Evolutionary conservation across 129 eudicot species (phyloP).

Genomic region (Flaveria brownii): DNA sequence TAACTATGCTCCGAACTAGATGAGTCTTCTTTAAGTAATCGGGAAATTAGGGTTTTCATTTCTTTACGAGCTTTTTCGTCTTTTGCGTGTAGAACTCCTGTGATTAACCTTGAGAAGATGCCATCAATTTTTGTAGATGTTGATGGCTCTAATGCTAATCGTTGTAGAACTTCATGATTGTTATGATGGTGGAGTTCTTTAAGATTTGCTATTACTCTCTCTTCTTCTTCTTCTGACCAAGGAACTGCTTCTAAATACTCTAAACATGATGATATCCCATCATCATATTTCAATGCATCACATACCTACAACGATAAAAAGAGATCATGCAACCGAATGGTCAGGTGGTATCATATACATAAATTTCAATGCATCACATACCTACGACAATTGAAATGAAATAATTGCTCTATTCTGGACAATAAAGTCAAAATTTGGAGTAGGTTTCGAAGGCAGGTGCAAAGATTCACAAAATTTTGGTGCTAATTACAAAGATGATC

Average conservation of each 20-base stretch:
- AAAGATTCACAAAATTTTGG: no score
- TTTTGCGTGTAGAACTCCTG: slow-evolving; percentile 68
- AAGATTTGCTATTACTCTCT: slow-evolving; percentile 55
- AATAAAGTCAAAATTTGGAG: no score
- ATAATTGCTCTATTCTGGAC: no score
- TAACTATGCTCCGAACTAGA: slow-evolving; percentile 17
- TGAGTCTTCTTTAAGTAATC: slow-evolving; percentile 64
- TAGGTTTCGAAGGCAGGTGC: no score
- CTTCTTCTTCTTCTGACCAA: slow-evolving; percentile 96
- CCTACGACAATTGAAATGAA: no score
- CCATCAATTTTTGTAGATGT: slow-evolving; percentile 67
- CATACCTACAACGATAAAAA: slow-evolving; percentile 54
- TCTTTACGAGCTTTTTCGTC: slow-evolving; percentile 87
- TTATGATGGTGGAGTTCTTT: slow-evolving; percentile 59
- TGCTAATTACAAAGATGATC: no score
- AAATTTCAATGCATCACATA: no score
- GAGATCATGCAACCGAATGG: slow-evolving; percentile 18
- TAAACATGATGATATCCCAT: slow-evolving; percentile 70
- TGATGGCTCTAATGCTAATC: slow-evolving; percentile 66
- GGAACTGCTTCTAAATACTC: slow-evolving; percentile 87
- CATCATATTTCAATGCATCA: slow-evolving; percentile 71
- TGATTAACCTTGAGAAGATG: slow-evolving; percentile 51
- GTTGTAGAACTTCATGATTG: slow-evolving; percentile 51
- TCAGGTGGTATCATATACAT: background rate
- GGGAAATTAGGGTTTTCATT: slow-evolving; percentile 67